Evolutionary conservation across 106 monocot genomes (phyloP).

Genomic region (Platanthera guangdongensis): DNA sequence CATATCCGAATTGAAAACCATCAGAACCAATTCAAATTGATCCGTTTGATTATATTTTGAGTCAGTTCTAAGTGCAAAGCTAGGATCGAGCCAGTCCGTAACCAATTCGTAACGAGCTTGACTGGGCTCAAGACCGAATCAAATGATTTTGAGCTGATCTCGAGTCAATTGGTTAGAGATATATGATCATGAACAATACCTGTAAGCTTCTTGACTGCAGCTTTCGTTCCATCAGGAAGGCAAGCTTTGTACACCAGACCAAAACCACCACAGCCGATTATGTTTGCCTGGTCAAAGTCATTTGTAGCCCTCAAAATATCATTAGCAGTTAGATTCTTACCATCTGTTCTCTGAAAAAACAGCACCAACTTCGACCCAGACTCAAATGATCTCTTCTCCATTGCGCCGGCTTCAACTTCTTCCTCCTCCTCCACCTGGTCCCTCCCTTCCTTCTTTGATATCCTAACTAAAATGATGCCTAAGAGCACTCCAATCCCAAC

Average conservation of each 20-base stretch:
- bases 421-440: constrained; percentile 22
- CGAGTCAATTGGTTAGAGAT: too few relatives aligned
- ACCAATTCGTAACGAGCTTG: too few relatives aligned
- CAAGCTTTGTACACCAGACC: constrained; percentile 61
- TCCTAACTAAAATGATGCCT: constrained; percentile 33
- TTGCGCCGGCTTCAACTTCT: constrained; percentile 19
- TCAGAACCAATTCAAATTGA: too few relatives aligned
- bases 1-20: too few relatives aligned
- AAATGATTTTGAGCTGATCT: too few relatives aligned
- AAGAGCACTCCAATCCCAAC: constrained; percentile 37
- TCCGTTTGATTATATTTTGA: too few relatives aligned
- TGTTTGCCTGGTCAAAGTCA: constrained; percentile 64
- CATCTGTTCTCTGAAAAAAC: constrained; percentile 41
- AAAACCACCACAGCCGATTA: constrained; percentile 68
- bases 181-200: too few relatives aligned
- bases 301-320: constrained; percentile 57
- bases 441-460: constrained; percentile 28
- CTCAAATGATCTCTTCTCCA: constrained; percentile 14
- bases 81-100: too few relatives aligned
- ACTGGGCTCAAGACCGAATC: too few relatives aligned
- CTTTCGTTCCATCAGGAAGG: constrained; percentile 50
- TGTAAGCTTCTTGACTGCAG: constrained; percentile 50
- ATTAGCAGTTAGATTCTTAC: constrained; percentile 38
- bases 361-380: constrained; percentile 40
- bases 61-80: too few relatives aligned